Evolutionary conservation across 202 grass and related monocot genomes (phyloP).

Genomic region (Panicum hallii): DNA sequence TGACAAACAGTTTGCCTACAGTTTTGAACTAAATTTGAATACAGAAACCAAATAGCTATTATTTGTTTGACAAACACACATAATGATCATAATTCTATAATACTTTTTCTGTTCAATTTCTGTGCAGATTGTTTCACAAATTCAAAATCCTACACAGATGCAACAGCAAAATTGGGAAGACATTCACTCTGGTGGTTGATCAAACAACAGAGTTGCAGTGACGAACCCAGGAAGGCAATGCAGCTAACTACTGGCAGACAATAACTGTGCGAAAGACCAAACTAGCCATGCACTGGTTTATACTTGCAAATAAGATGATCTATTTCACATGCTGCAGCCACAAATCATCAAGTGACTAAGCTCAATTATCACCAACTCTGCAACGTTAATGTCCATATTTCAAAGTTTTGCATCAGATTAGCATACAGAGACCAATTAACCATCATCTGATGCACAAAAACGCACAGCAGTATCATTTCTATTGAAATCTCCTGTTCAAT

Average conservation of each 20-base stretch:
- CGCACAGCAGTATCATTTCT: neutral
- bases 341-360: neutral
- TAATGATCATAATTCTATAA: neutral
- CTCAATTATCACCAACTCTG: neutral
- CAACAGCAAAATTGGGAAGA: neutral
- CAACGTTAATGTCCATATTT: neutral
- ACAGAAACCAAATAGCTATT: neutral
- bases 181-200: neutral
- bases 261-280: neutral
- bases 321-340: neutral
- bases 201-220: neutral
- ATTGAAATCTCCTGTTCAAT: neutral
- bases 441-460: constrained; percentile 4
- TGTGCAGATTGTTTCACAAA: neutral
- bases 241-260: neutral
- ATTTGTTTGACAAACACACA: neutral
- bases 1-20: neutral
- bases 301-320: neutral
- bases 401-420: neutral
- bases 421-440: neutral
- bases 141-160: neutral
- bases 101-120: neutral
- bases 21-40: neutral
- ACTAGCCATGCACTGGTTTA: neutral
- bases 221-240: neutral